Conservation (phyloP, 805 yeast genomes). For the Candida coleopterorum region DNA sequence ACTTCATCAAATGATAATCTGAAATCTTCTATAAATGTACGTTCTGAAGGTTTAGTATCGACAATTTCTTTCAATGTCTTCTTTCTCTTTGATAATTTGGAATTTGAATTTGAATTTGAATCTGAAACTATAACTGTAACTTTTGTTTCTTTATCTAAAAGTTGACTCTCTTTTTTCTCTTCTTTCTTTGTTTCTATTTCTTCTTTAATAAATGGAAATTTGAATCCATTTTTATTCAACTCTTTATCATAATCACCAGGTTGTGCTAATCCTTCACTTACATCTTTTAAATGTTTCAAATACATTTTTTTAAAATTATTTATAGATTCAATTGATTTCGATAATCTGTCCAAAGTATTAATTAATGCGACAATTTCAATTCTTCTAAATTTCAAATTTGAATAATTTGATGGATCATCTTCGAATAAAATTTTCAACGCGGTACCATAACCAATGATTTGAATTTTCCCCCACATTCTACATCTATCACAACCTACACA, state of each 20-base stretch:
- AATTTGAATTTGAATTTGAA: no score
- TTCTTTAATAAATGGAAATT: conserved; percentile 30
- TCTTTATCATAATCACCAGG: conserved; percentile 38
- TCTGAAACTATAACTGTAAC: not conserved
- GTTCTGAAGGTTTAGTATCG: conserved; percentile 3
- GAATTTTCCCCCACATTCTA: conserved; percentile 96
- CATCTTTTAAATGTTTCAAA: conserved; percentile 36
- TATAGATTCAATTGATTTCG: conserved; percentile 76
- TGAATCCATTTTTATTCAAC: conserved; percentile 24
- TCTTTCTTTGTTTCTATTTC: conserved; percentile 1
- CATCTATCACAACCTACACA: conserved; percentile 99
- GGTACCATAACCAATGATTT: conserved; percentile 96
- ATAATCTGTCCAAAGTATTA: conserved; percentile 88
- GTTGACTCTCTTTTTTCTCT: no score
- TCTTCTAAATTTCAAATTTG: conserved; percentile 59
- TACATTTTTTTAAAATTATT: conserved; percentile 63
- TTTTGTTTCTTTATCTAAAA: not conserved
- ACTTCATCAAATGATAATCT: conserved; percentile 49
- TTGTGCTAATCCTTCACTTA: conserved; percentile 31
- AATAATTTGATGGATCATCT: conserved; percentile 45
- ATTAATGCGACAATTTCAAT: conserved; percentile 86
- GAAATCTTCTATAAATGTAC: conserved; percentile 39
- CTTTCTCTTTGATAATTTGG: not conserved
- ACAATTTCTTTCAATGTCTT: conserved; percentile 5
- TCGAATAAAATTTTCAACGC: conserved; percentile 82